Conservation (phyloP, 192 early-diverging fungal genomes). For the Cetraspora pellucida region DNA sequence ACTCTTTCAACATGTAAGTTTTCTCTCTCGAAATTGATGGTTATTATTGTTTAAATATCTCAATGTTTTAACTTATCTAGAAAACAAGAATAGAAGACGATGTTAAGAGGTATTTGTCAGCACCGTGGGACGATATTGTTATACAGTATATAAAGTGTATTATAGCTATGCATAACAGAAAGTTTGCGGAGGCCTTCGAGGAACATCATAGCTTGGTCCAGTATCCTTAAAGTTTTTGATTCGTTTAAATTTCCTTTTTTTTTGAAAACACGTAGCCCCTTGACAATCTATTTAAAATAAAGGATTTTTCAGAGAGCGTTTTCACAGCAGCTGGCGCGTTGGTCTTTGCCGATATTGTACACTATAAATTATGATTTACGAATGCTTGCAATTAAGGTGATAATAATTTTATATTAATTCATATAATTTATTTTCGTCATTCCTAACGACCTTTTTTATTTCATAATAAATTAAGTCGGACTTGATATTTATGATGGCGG, state of each 20-base stretch:
- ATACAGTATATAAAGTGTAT: conserved; percentile 45
- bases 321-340: conserved; percentile 40
- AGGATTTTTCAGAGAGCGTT: conserved; percentile 59
- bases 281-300: background rate
- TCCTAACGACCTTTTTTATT: conserved; percentile 18
- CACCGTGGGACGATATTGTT: conserved; percentile 55
- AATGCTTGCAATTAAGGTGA: conserved; percentile 49
- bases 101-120: background rate
- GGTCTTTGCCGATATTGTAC: conserved; percentile 66
- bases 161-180: conserved; percentile 28
- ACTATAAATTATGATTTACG: conserved; percentile 63
- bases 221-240: conserved; percentile 35
- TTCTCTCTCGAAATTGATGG: too few relatives aligned
- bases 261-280: background rate
- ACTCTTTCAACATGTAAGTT: too few relatives aligned
- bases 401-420: background rate
- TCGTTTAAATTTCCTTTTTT: background rate
- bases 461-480: conserved; percentile 58
- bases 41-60: too few relatives aligned
- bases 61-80: background rate
- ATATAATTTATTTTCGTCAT: background rate
- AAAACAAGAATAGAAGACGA: background rate
- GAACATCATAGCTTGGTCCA: conserved; percentile 48
- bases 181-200: conserved; percentile 47
- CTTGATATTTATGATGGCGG: conserved; percentile 44